phyloP scores from a whole-genome alignment of 768 basidiomycete genomes.

The Xerocomellus chrysenteron region DNA sequence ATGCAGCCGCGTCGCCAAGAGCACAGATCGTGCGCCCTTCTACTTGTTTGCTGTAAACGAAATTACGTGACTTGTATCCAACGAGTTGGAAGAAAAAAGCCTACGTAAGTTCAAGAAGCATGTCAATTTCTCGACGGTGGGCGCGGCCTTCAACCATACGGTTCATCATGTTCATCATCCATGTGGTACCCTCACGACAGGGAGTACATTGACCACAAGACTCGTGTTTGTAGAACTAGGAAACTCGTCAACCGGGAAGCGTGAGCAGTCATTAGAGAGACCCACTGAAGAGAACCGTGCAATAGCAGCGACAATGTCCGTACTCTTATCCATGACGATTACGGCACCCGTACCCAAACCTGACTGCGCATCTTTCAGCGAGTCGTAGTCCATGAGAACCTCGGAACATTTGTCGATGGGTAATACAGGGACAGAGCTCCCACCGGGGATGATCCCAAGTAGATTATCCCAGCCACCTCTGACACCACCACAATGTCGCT shows the following conservation, averaged over 20 bases:
- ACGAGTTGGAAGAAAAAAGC: constrained; percentile 23
- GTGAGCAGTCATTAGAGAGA: neutral
- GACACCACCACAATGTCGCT: constrained; percentile 97
- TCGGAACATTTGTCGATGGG: constrained; percentile 80
- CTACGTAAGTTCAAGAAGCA: constrained; percentile 93
- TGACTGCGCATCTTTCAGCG: constrained; percentile 92
- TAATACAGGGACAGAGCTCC: constrained; percentile 90
- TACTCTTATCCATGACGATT: constrained; percentile 98
- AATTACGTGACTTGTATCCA: neutral
- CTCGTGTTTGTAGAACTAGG: constrained; percentile 95
- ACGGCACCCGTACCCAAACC: constrained; percentile 98
- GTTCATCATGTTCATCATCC: constrained; percentile 99
- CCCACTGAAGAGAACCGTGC: constrained; percentile 83
- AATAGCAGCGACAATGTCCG: constrained; percentile 92
- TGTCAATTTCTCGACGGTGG: constrained; percentile 93
- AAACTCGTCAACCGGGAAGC: constrained; percentile 2
- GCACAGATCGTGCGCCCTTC: constrained; percentile 98
- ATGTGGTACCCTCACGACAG: constrained; percentile 92
- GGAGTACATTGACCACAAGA: constrained; percentile 98
- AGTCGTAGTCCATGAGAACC: constrained; percentile 98
- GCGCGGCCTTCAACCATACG: constrained; percentile 91
- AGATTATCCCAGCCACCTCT: constrained; percentile 95
- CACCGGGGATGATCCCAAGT: constrained; percentile 95
- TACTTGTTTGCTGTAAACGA: constrained; percentile 75
- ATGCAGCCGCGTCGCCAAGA: constrained; percentile 94